A percentile compares a stretch with the other conserved stretches of the same genome.
These are phyloP conservation scores for Penicillium sp. DNA, from an alignment of 2,329 filamentous ascomycete genomes.

Conservation along the genomic window DNA sequence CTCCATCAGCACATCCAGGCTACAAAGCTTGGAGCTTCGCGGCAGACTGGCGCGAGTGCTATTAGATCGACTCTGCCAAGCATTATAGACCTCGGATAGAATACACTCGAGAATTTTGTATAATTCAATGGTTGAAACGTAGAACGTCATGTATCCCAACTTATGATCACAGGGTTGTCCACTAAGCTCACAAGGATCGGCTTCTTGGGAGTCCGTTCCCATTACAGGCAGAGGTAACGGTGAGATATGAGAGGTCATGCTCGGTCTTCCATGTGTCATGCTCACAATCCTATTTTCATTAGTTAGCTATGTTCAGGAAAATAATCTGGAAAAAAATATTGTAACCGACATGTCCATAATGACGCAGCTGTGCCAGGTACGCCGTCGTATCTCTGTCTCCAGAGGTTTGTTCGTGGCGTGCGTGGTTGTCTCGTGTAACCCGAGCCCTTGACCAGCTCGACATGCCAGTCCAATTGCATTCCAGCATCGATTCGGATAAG, in stretches of 20 bases:
- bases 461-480: constrained; percentile 46
- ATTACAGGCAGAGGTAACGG: constrained; percentile 26
- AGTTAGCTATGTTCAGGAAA: background rate
- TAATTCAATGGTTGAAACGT: constrained; percentile 29
- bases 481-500: constrained; percentile 46
- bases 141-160: constrained; percentile 27
- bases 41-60: constrained; percentile 7
- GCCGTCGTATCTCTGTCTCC: constrained; percentile 40
- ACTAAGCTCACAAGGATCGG: constrained; percentile 21
- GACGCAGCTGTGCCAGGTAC: constrained; percentile 46
- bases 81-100: constrained; percentile 37
- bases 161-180: constrained; percentile 14
- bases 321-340: background rate
- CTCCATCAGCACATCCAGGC: constrained; percentile 30
- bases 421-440: constrained; percentile 37
- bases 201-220: constrained; percentile 9
- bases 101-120: constrained; percentile 37
- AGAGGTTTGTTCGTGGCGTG: constrained; percentile 22
- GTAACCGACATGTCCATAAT: constrained; percentile 40
- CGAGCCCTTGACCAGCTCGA: constrained; percentile 44
- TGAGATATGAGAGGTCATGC: constrained; percentile 35
- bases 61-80: constrained; percentile 26
- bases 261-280: constrained; percentile 41
- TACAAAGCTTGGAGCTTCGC: constrained; percentile 15
- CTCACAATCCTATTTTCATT: constrained; percentile 33